Percentiles rank a stretch among this genome's conserved stretches.
These are phyloP conservation scores for Hymenoscyphus scutula DNA, from an alignment of 2,329 filamentous ascomycete species.

Conservation along the genomic window DNA sequence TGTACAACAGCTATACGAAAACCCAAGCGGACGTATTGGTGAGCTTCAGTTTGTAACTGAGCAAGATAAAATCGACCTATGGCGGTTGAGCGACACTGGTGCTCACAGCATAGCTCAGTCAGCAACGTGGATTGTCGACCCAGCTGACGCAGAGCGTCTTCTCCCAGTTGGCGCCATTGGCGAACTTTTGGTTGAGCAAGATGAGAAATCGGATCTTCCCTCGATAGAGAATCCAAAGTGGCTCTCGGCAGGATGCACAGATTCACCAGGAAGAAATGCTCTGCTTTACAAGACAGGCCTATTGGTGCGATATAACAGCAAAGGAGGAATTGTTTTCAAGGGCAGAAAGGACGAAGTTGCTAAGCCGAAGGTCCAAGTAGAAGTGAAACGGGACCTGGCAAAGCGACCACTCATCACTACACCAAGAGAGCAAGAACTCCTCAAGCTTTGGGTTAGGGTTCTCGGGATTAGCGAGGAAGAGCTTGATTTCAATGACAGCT, in stretches of 20 bases:
- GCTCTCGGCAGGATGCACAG: background rate
- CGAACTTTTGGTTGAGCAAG: slow-evolving; percentile 27
- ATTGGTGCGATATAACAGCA: background rate
- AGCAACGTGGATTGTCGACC: slow-evolving; percentile 39
- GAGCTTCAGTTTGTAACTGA: slow-evolving; percentile 30
- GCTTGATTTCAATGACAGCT: slow-evolving; percentile 39
- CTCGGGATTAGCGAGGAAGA: slow-evolving; percentile 30
- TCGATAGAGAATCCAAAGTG: background rate
- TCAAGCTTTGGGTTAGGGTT: slow-evolving; percentile 34
- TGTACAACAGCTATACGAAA: slow-evolving; percentile 4
- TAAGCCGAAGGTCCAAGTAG: slow-evolving; percentile 31
- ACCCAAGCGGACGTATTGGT: slow-evolving; percentile 22
- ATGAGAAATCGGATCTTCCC: slow-evolving; percentile 16
- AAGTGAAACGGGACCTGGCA: slow-evolving; percentile 35
- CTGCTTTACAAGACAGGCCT: slow-evolving; percentile 27
- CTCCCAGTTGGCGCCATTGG: slow-evolving; percentile 24
- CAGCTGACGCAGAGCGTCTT: slow-evolving; percentile 15
- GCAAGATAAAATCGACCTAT: slow-evolving; percentile 37
- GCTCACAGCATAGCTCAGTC: slow-evolving; percentile 21
- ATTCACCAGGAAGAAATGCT: slow-evolving; percentile 33
- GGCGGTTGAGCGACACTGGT: slow-evolving; percentile 34
- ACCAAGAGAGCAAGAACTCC: slow-evolving; percentile 40
- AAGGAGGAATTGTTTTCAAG: slow-evolving; percentile 1
- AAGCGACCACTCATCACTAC: slow-evolving; percentile 25
- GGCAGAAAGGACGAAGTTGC: slow-evolving; percentile 20